Evolutionary conservation across 306 rosid species (phyloP).

Genomic region (Morella rubra): DNA sequence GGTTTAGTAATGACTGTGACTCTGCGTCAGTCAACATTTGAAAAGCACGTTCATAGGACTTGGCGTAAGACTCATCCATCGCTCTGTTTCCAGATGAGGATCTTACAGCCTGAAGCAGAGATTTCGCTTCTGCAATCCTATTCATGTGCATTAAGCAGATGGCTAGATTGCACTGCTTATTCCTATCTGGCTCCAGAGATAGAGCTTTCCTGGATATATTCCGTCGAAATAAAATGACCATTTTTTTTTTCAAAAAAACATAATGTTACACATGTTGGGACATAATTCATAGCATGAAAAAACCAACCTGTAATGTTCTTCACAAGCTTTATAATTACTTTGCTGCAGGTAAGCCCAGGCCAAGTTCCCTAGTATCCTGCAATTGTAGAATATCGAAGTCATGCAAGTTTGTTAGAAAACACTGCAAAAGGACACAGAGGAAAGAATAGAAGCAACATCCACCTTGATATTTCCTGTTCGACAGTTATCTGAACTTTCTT

Average conservation of each 20-base stretch:
- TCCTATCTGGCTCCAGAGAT: constrained; percentile 72
- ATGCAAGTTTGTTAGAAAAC: background rate
- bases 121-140: constrained; percentile 67
- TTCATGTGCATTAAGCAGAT: constrained; percentile 78
- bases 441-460: constrained; percentile 10
- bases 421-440: background rate
- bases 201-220: constrained; percentile 62
- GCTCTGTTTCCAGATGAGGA: constrained; percentile 55
- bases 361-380: constrained; percentile 84
- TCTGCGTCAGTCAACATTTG: constrained; percentile 56
- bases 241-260: background rate
- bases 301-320: constrained; percentile 70
- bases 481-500: constrained; percentile 81
- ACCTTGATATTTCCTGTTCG: constrained; percentile 91
- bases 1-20: constrained; percentile 21
- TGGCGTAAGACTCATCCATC: constrained; percentile 76
- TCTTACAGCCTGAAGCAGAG: constrained; percentile 72
- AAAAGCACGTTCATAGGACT: constrained; percentile 73
- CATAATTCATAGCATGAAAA: constrained; percentile 11
- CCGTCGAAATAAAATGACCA: background rate
- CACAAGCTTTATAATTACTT: constrained; percentile 57
- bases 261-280: background rate
- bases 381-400: constrained; percentile 14
- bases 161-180: constrained; percentile 93
- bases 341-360: constrained; percentile 97